phyloP scores from a whole-genome alignment of 148 eudicot species.

The Polygonum maritimum region DNA sequence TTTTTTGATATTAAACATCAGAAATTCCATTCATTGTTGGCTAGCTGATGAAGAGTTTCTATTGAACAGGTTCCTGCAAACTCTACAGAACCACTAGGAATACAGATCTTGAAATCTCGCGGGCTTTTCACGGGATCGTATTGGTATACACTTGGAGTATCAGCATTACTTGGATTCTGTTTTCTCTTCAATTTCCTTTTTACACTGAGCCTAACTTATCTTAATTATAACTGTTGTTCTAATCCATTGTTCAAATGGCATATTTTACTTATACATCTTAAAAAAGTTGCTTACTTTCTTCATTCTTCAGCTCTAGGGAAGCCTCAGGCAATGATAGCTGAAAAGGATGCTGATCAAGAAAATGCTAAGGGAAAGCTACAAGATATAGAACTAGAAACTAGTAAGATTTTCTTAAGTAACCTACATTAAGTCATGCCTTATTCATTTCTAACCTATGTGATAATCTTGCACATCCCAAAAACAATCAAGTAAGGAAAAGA shows the following conservation, averaged over 20 bases:
- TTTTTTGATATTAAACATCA: no score
- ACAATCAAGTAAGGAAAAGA: neutral
- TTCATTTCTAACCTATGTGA: neutral
- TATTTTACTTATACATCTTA: conserved; percentile 9
- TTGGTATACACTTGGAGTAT: conserved; percentile 47
- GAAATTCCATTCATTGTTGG: no score
- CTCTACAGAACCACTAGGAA: conserved; percentile 21
- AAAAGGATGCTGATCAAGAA: neutral
- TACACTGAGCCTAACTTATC: conserved; percentile 37
- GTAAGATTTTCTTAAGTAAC: neutral
- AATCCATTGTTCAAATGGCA: neutral
- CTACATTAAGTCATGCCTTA: neutral
- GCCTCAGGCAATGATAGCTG: neutral
- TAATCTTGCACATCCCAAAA: neutral
- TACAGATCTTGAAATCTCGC: conserved; percentile 20
- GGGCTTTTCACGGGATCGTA: conserved; percentile 24
- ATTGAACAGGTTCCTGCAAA: conserved; percentile 7
- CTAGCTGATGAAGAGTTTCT: neutral
- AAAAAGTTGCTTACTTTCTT: neutral
- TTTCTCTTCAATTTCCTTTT: conserved; percentile 31
- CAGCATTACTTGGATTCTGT: conserved; percentile 36
- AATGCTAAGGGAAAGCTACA: neutral
- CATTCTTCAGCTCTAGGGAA: conserved; percentile 9
- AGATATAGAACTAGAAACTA: neutral
- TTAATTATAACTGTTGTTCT: conserved; percentile 35